Conservation (phyloP, 108 stramenopile species). For the Chaetoceros tenuissimus region DNA sequence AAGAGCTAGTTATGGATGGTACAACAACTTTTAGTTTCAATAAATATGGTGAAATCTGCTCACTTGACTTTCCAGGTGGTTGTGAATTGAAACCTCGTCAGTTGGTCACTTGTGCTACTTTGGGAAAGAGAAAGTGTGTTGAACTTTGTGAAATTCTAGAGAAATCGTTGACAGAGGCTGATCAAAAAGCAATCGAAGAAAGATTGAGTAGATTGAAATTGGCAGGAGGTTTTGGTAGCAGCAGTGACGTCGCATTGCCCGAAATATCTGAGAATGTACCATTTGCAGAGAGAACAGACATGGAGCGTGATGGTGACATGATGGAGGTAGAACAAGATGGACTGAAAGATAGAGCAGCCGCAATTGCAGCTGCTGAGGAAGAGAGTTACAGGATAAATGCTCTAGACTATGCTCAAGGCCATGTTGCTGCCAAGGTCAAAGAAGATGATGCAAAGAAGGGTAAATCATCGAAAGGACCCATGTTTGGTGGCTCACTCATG, state of each 20-base stretch:
- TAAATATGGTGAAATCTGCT: constrained; percentile 81
- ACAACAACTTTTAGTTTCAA: constrained; percentile 69
- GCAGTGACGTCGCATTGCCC: background rate
- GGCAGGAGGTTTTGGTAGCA: background rate
- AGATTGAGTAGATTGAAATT: constrained; percentile 45
- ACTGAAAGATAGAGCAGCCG: constrained; percentile 5
- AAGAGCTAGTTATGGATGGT: constrained; percentile 74
- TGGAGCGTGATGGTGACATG: constrained; percentile 2
- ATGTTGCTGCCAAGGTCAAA: constrained; percentile 58
- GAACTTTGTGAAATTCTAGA: constrained; percentile 61
- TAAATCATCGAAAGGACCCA: constrained; percentile 7
- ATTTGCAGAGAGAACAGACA: constrained; percentile 10
- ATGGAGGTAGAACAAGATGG: constrained; percentile 11
- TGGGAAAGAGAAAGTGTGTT: constrained; percentile 31
- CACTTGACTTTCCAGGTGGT: constrained; percentile 72
- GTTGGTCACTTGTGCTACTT: constrained; percentile 38
- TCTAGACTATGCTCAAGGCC: constrained; percentile 65
- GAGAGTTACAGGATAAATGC: constrained; percentile 60
- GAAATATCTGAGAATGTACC: constrained; percentile 5
- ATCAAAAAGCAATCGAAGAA: constrained; percentile 53
- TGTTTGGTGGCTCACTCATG: constrained; percentile 38
- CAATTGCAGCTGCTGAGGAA: constrained; percentile 25
- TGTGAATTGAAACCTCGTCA: constrained; percentile 50
- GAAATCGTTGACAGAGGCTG: constrained; percentile 52
- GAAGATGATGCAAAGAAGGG: constrained; percentile 32